Conservation (phyloP, 768 basidiomycete species). For the Leucosporidium creatinivorum region DNA sequence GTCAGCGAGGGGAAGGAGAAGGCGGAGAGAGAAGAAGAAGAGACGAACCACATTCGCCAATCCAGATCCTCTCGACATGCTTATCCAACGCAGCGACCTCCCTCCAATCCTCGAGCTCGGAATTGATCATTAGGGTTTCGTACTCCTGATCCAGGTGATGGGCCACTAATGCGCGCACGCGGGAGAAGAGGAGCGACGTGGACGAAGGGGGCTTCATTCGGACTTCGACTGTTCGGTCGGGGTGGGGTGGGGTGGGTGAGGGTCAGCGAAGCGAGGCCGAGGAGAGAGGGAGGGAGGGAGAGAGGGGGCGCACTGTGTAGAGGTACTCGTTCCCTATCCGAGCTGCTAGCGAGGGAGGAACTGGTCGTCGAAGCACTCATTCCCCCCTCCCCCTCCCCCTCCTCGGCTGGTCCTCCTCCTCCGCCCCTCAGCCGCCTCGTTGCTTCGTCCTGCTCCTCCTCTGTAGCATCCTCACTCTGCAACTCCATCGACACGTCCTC, state of each 20-base stretch:
- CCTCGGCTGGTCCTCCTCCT: background rate
- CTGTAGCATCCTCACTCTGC: background rate
- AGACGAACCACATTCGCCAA: constrained; percentile 52
- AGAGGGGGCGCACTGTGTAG: background rate
- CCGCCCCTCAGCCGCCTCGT: background rate
- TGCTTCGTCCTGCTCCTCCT: background rate
- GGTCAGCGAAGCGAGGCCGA: too few species aligned
- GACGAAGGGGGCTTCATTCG: constrained; percentile 62
- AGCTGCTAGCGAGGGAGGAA: too few species aligned
- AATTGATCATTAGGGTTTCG: constrained; percentile 62
- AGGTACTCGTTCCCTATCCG: too few species aligned
- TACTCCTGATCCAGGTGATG: constrained; percentile 54
- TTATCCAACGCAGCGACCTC: constrained; percentile 60
- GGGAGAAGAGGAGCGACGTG: constrained; percentile 57
- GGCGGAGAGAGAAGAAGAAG: background rate
- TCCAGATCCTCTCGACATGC: constrained; percentile 67
- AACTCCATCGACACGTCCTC: background rate
- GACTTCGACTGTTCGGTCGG: constrained; percentile 62
- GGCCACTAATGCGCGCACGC: constrained; percentile 59
- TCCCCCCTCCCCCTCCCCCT: too few species aligned
- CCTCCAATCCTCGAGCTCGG: constrained; percentile 70
- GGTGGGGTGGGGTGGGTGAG: too few species aligned
- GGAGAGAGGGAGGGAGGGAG: background rate
- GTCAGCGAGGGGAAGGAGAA: too few species aligned
- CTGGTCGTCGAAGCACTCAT: background rate